phyloP scores from a whole-genome alignment of 331 rosid genomes.

The Cydonia oblonga region DNA sequence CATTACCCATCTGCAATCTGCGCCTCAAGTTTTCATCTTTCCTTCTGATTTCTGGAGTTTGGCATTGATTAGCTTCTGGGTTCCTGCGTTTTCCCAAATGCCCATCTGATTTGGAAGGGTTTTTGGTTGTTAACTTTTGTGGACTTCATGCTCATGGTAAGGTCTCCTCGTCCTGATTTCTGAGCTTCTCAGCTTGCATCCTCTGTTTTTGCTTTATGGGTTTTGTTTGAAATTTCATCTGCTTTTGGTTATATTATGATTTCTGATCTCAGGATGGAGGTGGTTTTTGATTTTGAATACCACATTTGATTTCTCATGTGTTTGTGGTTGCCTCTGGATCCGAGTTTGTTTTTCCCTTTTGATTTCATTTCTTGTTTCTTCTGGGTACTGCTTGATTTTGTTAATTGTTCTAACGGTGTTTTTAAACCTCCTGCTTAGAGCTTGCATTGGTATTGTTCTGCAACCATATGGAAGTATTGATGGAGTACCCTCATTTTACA shows the following conservation, averaged over 20 bases:
- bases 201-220: conserved; percentile 7
- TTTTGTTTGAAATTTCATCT: not conserved
- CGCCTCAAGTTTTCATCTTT: not conserved
- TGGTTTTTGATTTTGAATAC: not conserved
- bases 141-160: conserved; percentile 16
- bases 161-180: conserved; percentile 14
- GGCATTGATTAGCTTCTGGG: not conserved
- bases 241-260: not conserved
- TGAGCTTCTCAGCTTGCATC: not conserved
- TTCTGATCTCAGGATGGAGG: conserved; percentile 8
- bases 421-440: not conserved
- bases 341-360: not conserved
- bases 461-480: not conserved
- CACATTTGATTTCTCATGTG: not conserved
- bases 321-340: not conserved
- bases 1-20: conserved; percentile 11
- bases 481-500: not conserved
- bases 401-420: not conserved
- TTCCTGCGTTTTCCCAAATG: conserved; percentile 4
- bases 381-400: not conserved
- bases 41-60: not conserved
- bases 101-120: conserved; percentile 10
- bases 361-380: not conserved
- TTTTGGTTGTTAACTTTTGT: not conserved
- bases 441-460: not conserved